Conservation (phyloP, 1,284 basidiomycete species). For the Ganoderma multipileum region DNA sequence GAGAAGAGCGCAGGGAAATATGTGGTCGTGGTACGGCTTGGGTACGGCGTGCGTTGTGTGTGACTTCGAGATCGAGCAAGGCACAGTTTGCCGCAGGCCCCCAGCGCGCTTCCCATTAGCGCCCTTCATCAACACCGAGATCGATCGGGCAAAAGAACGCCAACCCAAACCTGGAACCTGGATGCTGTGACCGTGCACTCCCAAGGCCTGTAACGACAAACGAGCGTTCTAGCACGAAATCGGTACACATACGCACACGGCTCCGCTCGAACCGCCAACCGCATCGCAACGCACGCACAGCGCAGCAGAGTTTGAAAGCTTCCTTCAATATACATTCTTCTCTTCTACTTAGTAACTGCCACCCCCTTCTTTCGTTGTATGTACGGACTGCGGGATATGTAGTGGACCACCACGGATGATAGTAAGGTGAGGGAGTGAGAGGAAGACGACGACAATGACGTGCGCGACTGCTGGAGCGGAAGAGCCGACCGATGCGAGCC, state of each 20-base stretch:
- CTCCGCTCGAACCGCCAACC: too few relatives aligned
- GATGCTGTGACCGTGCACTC: too few relatives aligned
- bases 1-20: too few relatives aligned
- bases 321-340: conserved; percentile 32
- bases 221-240: too few relatives aligned
- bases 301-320: background rate
- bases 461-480: conserved; percentile 16
- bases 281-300: background rate
- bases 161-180: too few relatives aligned
- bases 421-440: conserved; percentile 3
- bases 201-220: too few relatives aligned
- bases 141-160: too few relatives aligned
- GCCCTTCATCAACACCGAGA: background rate
- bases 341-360: conserved; percentile 29
- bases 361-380: conserved; percentile 30
- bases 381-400: conserved; percentile 21
- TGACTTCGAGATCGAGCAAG: background rate
- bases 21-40: too few relatives aligned
- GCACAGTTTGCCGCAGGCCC: too few relatives aligned
- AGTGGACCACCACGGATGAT: conserved; percentile 12
- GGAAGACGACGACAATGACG: conserved; percentile 14
- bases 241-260: too few relatives aligned
- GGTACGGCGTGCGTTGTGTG: background rate
- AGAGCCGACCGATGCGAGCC: conserved; percentile 22
- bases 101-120: background rate